phyloP scores from a whole-genome alignment of 495 filamentous ascomycete genomes.

The Clavariopsis aquatica region DNA sequence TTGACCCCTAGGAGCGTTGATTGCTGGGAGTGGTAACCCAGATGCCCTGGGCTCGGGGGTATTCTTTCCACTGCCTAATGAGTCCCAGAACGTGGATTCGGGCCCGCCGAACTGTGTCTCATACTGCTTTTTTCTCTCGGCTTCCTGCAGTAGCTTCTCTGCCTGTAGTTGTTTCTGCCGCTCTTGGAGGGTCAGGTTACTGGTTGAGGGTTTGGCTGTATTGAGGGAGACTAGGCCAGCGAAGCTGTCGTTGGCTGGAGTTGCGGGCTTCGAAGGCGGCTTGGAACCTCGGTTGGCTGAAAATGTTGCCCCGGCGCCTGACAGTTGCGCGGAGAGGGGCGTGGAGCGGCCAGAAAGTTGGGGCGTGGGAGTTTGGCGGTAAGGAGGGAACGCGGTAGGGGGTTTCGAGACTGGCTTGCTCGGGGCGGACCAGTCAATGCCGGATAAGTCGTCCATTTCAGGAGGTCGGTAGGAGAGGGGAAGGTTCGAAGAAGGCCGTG shows the following conservation, averaged over 20 bases:
- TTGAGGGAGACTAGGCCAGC: constrained; percentile 81
- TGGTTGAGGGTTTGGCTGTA: constrained; percentile 60
- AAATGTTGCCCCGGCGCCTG: constrained; percentile 46
- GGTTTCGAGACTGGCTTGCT: constrained; percentile 53
- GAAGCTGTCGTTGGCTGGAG: constrained; percentile 79
- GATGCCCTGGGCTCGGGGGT: constrained; percentile 39
- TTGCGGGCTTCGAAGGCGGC: constrained; percentile 57
- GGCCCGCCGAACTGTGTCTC: constrained; percentile 72
- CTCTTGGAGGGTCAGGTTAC: constrained; percentile 77
- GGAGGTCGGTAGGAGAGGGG: not conserved
- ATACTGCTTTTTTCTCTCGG: constrained; percentile 65
- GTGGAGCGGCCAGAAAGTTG: constrained; percentile 65
- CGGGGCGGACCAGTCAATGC: constrained; percentile 56
- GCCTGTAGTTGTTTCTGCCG: constrained; percentile 80
- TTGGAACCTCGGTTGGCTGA: constrained; percentile 21
- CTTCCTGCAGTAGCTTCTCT: constrained; percentile 73
- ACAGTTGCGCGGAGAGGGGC: constrained; percentile 56
- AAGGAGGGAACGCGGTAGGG: constrained; percentile 58
- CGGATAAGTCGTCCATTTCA: constrained; percentile 61
- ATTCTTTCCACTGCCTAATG: constrained; percentile 55
- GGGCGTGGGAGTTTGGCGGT: constrained; percentile 63
- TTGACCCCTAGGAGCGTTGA: constrained; percentile 17
- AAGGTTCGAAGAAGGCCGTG: no score
- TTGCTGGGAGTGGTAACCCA: constrained; percentile 8
- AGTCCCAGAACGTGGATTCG: constrained; percentile 71